A percentile compares a stretch with the other conserved stretches of the same genome.
These are phyloP conservation scores for Phytopythium delawarense DNA, from an alignment of 352 stramenopile genomes.

Conservation along the genomic window DNA sequence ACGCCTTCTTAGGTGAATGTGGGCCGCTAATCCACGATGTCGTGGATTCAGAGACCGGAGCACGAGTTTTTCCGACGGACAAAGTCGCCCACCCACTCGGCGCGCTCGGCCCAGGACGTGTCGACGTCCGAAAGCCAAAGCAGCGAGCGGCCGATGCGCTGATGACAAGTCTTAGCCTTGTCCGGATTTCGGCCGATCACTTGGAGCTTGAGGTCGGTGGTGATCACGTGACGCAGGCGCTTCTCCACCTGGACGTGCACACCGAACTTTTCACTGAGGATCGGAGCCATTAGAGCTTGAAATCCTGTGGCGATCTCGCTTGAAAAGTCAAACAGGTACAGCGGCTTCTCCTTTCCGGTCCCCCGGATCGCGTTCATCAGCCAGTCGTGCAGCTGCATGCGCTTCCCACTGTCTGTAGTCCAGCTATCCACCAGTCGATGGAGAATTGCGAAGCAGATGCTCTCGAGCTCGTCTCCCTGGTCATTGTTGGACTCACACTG, in stretches of 20 bases:
- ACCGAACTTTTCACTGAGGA: constrained; percentile 52
- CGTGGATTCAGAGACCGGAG: constrained; percentile 11
- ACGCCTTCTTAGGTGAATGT: neutral
- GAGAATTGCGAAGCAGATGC: constrained; percentile 58
- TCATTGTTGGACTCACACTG: constrained; percentile 25
- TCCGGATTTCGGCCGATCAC: constrained; percentile 18
- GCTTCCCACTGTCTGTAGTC: constrained; percentile 68
- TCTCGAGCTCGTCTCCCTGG: constrained; percentile 34
- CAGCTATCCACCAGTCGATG: constrained; percentile 55
- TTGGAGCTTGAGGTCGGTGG: constrained; percentile 57
- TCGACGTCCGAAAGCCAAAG: constrained; percentile 51
- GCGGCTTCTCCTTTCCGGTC: constrained; percentile 42
- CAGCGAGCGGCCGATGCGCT: constrained; percentile 51
- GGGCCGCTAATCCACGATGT: neutral
- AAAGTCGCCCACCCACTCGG: constrained; percentile 32
- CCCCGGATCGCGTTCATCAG: constrained; percentile 58
- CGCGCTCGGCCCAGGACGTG: constrained; percentile 31
- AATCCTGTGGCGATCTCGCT: constrained; percentile 59
- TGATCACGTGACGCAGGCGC: constrained; percentile 49
- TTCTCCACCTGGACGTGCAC: constrained; percentile 56
- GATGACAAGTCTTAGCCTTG: constrained; percentile 33
- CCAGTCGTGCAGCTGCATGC: constrained; percentile 70
- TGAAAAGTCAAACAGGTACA: constrained; percentile 62
- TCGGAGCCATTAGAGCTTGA: constrained; percentile 53
- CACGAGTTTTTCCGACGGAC: constrained; percentile 33